phyloP scores from a whole-genome alignment of 768 basidiomycete genomes.

The Gloeophyllum trabeum region DNA sequence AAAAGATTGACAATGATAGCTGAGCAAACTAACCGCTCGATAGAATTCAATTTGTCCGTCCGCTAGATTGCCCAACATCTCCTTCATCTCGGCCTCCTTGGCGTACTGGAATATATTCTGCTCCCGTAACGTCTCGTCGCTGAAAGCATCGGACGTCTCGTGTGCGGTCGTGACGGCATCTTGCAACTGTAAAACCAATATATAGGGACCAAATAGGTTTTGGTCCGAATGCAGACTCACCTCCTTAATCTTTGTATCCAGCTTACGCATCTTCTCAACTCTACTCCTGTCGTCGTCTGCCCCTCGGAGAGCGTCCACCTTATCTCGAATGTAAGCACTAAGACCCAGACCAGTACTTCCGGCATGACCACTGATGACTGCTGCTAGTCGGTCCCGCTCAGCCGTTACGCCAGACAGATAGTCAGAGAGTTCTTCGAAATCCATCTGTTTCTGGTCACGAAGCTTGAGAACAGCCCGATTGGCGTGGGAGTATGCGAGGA shows the following conservation, averaged over 20 bases:
- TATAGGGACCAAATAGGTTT: not conserved
- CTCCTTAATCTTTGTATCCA: constrained; percentile 94
- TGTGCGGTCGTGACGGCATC: constrained; percentile 93
- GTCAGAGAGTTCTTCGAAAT: constrained; percentile 94
- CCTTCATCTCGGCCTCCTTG: constrained; percentile 96
- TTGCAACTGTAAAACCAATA: constrained; percentile 52
- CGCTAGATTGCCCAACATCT: constrained; percentile 79
- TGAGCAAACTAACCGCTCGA: constrained; percentile 47
- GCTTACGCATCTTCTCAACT: constrained; percentile 86
- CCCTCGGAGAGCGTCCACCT: constrained; percentile 84
- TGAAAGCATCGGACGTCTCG: constrained; percentile 94
- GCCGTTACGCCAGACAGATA: constrained; percentile 89
- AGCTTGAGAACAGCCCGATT: constrained; percentile 92
- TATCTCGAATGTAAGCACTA: constrained; percentile 83
- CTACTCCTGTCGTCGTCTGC: constrained; percentile 89
- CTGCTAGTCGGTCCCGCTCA: constrained; percentile 88
- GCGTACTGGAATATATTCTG: constrained; percentile 82
- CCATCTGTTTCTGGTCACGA: constrained; percentile 96
- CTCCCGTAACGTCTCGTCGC: constrained; percentile 87
- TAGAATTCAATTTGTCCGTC: constrained; percentile 96
- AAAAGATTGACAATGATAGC: constrained; percentile 1
- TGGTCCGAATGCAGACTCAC: constrained; percentile 26
- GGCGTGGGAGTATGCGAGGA: constrained; percentile 87
- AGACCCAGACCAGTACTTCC: constrained; percentile 78
- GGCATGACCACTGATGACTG: constrained; percentile 81